Evolutionary conservation across 2,329 filamentous ascomycete genomes (phyloP).

Genomic region (Ophiocordyceps unilateralis): DNA sequence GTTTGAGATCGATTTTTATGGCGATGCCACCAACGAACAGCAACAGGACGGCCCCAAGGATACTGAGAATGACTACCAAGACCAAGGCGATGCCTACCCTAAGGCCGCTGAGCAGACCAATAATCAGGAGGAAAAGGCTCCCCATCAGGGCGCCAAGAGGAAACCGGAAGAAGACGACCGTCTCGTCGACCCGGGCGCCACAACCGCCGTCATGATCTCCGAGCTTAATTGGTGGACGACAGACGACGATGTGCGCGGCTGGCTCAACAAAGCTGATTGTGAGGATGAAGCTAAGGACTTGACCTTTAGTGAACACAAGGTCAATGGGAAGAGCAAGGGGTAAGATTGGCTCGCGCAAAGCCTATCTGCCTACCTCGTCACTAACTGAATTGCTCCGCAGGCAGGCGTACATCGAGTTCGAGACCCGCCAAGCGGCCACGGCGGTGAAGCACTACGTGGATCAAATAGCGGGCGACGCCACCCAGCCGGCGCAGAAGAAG

Average conservation of each 20-base stretch:
- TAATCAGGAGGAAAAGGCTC: slow-evolving; percentile 7
- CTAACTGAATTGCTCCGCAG: slow-evolving; percentile 14
- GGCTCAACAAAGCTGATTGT: slow-evolving; percentile 60
- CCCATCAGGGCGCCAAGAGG: slow-evolving; percentile 36
- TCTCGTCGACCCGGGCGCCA: slow-evolving; percentile 40
- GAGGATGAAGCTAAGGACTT: slow-evolving; percentile 82
- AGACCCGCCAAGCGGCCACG: slow-evolving; percentile 67
- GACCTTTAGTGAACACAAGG: slow-evolving; percentile 96
- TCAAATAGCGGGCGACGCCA: slow-evolving; percentile 32
- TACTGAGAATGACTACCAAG: slow-evolving; percentile 18
- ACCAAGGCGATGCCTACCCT: slow-evolving; percentile 18
- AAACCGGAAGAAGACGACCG: slow-evolving; percentile 42
- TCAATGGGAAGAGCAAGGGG: slow-evolving; percentile 98
- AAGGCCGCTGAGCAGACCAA: slow-evolving; percentile 13
- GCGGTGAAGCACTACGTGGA: slow-evolving; percentile 74
- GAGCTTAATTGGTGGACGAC: slow-evolving; percentile 95
- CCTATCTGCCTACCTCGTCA: too few relatives aligned
- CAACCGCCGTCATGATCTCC: slow-evolving; percentile 63
- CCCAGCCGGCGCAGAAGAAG: slow-evolving; percentile 46
- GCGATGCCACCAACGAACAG: slow-evolving; percentile 34
- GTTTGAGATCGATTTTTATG: slow-evolving; percentile 58
- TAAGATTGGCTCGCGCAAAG: slow-evolving; percentile 22
- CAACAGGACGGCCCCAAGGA: slow-evolving; percentile 18
- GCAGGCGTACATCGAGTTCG: slow-evolving; percentile 73
- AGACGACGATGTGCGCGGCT: slow-evolving; percentile 85